Evolutionary conservation across 2,329 filamentous ascomycete genomes (phyloP), one percentile per base, ranked within the genome.

Genomic region (Cadophora luteo-olivacea): DNA sequence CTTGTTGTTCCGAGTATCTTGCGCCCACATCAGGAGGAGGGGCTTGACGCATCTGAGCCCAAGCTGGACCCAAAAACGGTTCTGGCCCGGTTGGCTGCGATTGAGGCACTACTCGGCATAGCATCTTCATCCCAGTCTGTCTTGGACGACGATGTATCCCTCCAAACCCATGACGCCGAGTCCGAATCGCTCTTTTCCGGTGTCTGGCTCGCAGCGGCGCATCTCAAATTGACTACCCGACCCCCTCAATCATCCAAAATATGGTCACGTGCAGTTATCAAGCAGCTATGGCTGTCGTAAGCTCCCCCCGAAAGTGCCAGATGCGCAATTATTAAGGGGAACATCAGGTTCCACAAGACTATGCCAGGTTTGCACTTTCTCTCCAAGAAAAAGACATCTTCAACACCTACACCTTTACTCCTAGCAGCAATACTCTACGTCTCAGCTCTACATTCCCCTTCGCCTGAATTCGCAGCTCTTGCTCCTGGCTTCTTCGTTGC

Each of bases 311-410:
- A 32, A 48, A 45, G 14, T 33, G 3, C 6, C 25, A 32, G 8
- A 16, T 36, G 29, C 36, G 22, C 45, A 32, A n/a, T 58, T 62
- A 29, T n/a, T 25, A 22, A 65, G 32, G 68, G 51, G 25, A 48
- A n/a, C 36, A 55, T 7, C 55, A 82, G 80, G 4, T 83, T 83
- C 61, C 79, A 84, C 66, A 80, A 81, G 38, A 80, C 78, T 41
- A 82, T 83, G 78, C 81, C 80, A 0, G 80, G 81, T 0, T 71
- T 84, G 3, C 82, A 83, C 68, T 84, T 83, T 61, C 76, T 83
- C 12, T 81, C 82, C 0, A 78, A 77, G 24, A 82, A 80, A 38
- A 79, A 81, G 70, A 80, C 76, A 0, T 83, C 82, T 36, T 82
- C 81, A 0, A 77, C 78, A 0, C 82, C 82, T 0, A 79, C 77